These are phyloP conservation scores for Dictyostelium brefeldianum DNA, from an alignment of 78 protist genomes.

Conservation along the genomic window DNA sequence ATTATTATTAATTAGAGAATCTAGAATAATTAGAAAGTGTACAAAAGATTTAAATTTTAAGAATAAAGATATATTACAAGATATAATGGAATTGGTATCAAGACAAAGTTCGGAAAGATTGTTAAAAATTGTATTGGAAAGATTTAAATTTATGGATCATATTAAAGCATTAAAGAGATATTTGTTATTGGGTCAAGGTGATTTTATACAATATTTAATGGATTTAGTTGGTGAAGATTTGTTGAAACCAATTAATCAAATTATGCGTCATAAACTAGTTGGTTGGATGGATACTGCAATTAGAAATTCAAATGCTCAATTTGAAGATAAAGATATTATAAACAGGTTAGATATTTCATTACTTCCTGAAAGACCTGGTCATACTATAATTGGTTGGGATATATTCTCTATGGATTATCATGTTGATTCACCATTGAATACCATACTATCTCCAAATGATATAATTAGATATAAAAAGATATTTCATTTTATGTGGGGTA, in stretches of 20 bases:
- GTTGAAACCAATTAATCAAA: slow-evolving; percentile 35
- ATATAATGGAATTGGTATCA: slow-evolving; percentile 8
- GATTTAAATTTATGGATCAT: slow-evolving; percentile 77
- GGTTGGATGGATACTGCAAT: slow-evolving; percentile 77
- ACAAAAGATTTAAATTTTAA: background rate
- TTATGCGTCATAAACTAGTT: slow-evolving; percentile 66
- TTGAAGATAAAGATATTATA: slow-evolving; percentile 56
- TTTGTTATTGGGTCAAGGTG: slow-evolving; percentile 91
- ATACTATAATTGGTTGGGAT: slow-evolving; percentile 83
- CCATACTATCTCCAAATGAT: slow-evolving; percentile 50
- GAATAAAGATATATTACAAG: background rate
- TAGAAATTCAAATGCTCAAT: slow-evolving; percentile 64
- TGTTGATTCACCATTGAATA: slow-evolving; percentile 75
- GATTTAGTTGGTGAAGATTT: slow-evolving; percentile 84
- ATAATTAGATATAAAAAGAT: slow-evolving; percentile 44
- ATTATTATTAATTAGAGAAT: background rate
- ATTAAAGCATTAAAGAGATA: slow-evolving; percentile 75
- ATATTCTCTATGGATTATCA: slow-evolving; percentile 87
- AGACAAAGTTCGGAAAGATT: slow-evolving; percentile 37
- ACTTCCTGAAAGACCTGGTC: slow-evolving; percentile 15
- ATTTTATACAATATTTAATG: slow-evolving; percentile 88
- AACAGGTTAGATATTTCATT: slow-evolving; percentile 79
- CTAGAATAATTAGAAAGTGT: background rate
- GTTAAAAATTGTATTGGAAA: slow-evolving; percentile 41
- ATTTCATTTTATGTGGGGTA: slow-evolving; percentile 78